phyloP scores from a whole-genome alignment of 169 alveolate genomes.

The Plasmodium cynomolgi region DNA sequence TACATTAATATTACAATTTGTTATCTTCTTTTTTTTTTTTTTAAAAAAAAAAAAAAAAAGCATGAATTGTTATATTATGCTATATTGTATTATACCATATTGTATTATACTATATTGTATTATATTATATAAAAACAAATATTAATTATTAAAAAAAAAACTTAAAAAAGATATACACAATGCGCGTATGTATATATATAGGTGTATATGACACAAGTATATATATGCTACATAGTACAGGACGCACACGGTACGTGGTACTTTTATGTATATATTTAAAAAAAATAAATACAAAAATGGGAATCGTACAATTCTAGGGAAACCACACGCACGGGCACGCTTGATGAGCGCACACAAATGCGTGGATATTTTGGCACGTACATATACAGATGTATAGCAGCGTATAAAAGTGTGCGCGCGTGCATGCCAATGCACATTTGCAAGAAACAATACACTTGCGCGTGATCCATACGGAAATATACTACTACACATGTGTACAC shows the following conservation, averaged over 20 bases:
- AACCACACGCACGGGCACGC: background rate
- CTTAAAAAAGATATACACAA: conserved; percentile 17
- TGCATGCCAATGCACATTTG: background rate
- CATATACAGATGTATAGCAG: background rate
- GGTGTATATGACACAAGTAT: background rate
- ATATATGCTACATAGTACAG: background rate
- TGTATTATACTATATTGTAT: background rate
- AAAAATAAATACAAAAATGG: background rate
- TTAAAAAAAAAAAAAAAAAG: background rate
- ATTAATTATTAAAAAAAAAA: conserved; percentile 27
- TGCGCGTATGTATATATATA: background rate
- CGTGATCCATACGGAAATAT: background rate
- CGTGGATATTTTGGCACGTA: background rate
- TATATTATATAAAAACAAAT: conserved; percentile 17
- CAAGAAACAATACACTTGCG: too few relatives aligned
- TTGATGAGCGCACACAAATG: background rate
- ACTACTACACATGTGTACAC: background rate
- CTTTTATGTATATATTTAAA: background rate
- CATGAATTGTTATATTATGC: background rate
- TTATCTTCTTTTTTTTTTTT: background rate
- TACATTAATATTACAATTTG: conserved; percentile 20
- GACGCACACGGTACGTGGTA: background rate
- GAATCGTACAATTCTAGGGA: background rate
- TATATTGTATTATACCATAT: too few relatives aligned
- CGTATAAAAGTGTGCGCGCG: background rate